Conservation (phyloP, 495 filamentous ascomycete species). For the Lepraria neglecta region DNA sequence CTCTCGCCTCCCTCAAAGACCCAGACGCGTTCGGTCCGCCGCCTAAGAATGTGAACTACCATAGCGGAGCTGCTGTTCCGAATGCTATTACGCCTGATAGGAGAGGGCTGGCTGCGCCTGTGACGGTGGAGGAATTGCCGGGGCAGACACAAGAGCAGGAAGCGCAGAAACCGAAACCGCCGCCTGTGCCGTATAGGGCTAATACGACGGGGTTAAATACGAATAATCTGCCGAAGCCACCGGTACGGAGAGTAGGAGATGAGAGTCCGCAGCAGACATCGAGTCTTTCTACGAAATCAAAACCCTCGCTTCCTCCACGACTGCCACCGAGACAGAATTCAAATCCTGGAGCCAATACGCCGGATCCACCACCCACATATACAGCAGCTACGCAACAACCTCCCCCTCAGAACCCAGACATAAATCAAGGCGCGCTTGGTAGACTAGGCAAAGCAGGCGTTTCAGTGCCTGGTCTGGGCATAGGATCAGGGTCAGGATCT, state of each 20-base stretch:
- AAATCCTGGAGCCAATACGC: constrained; percentile 36
- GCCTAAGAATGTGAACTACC: constrained; percentile 60
- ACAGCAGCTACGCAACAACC: constrained; percentile 30
- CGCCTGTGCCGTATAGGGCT: constrained; percentile 60
- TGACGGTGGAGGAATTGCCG: constrained; percentile 40
- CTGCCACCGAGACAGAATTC: constrained; percentile 64
- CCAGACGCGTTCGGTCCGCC: constrained; percentile 80
- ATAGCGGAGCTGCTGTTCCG: constrained; percentile 44
- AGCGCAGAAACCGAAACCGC: constrained; percentile 41
- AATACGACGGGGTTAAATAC: constrained; percentile 69
- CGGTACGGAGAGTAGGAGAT: constrained; percentile 48
- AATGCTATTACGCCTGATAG: constrained; percentile 45
- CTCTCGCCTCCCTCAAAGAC: constrained; percentile 74
- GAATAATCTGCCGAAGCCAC: constrained; percentile 64
- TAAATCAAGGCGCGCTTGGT: constrained; percentile 63
- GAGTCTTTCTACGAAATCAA: constrained; percentile 36
- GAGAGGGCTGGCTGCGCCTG: constrained; percentile 44
- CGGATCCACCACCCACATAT: constrained; percentile 51
- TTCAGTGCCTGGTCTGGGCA: constrained; percentile 74
- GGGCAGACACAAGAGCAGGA: constrained; percentile 41
- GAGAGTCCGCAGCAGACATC: constrained; percentile 34
- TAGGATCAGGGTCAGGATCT: constrained; percentile 38
- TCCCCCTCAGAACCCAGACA: constrained; percentile 34
- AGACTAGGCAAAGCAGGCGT: constrained; percentile 72
- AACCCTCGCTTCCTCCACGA: constrained; percentile 60